Percentiles rank a stretch among this genome's conserved stretches.
Evolutionary conservation across 2,329 filamentous ascomycete genomes (phyloP).

Genomic region (Trichoderma sp.): DNA sequence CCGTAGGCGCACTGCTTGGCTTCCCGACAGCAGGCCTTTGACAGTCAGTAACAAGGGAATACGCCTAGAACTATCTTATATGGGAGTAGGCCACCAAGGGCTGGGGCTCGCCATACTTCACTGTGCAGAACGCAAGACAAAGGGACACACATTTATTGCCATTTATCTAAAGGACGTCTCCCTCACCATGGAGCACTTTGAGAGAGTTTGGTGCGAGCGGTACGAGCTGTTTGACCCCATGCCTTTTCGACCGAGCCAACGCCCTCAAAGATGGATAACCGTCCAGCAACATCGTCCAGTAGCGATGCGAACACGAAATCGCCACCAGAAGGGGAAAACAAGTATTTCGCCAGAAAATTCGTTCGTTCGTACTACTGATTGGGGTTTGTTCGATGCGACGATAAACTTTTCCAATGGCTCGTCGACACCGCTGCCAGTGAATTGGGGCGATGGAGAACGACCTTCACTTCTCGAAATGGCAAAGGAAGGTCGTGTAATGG

Average conservation of each 20-base stretch:
- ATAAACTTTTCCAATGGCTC: not conserved
- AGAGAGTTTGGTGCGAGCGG: not conserved
- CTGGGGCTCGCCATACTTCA: not conserved
- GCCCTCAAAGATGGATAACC: not conserved
- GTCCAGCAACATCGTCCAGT: not conserved
- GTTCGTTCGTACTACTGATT: too few species aligned
- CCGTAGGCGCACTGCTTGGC: not conserved
- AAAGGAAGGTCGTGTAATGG: not conserved
- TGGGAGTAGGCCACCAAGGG: not conserved
- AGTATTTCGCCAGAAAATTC: not conserved
- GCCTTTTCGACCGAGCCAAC: not conserved
- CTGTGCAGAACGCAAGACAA: not conserved
- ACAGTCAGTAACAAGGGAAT: not conserved
- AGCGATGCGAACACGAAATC: not conserved
- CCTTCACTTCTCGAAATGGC: not conserved
- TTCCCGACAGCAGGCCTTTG: not conserved
- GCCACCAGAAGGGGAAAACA: not conserved
- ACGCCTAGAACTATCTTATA: not conserved
- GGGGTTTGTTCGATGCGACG: not conserved
- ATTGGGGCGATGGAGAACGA: not conserved
- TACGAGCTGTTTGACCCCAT: not conserved
- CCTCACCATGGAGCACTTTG: conserved; percentile 9
- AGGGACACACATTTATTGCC: not conserved
- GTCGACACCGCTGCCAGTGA: not conserved
- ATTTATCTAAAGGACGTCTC: conserved; percentile 4